Evolutionary conservation across 139 green algal genomes (phyloP).

Genomic region (Medakamo hakoo): DNA sequence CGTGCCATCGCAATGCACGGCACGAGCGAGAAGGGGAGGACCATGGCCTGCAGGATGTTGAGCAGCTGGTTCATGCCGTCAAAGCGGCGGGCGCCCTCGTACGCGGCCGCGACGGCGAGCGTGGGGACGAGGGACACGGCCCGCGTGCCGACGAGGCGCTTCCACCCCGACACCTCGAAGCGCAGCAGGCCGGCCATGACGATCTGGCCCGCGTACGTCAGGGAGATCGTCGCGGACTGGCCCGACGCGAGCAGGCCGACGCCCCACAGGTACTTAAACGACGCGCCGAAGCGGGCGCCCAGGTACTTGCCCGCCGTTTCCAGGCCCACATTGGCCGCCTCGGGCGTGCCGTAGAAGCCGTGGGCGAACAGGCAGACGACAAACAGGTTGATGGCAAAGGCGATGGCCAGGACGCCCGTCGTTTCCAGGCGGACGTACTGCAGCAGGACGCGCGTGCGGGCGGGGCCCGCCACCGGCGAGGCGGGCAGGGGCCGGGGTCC

Average conservation of each 20-base stretch:
- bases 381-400: slow-evolving; percentile 30
- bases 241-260: slow-evolving; percentile 39
- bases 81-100: slow-evolving; percentile 24
- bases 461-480: too few relatives aligned
- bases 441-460: slow-evolving; percentile 3
- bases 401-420: slow-evolving; percentile 19
- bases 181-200: slow-evolving; percentile 50
- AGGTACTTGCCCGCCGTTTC: slow-evolving; percentile 27
- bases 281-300: slow-evolving; percentile 13
- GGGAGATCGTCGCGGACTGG: slow-evolving; percentile 39
- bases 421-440: slow-evolving; percentile 33
- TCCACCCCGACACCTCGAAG: slow-evolving; percentile 20
- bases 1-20: slow-evolving; percentile 14
- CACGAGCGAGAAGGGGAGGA: slow-evolving; percentile 50
- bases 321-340: slow-evolving; percentile 16
- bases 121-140: slow-evolving; percentile 28
- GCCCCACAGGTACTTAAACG: slow-evolving; percentile 27
- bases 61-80: slow-evolving; percentile 42
- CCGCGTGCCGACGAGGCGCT: slow-evolving; percentile 28
- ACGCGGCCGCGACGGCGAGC: slow-evolving; percentile 23
- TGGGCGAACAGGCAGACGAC: slow-evolving; percentile 26
- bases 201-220: slow-evolving; percentile 46
- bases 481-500: too few relatives aligned
- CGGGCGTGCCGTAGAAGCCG: slow-evolving; percentile 11
- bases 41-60: slow-evolving; percentile 41